Base-by-base conservation (phyloP, 2,329 filamentous ascomycete genomes). In the Rutstroemia sydowiana region DNA sequence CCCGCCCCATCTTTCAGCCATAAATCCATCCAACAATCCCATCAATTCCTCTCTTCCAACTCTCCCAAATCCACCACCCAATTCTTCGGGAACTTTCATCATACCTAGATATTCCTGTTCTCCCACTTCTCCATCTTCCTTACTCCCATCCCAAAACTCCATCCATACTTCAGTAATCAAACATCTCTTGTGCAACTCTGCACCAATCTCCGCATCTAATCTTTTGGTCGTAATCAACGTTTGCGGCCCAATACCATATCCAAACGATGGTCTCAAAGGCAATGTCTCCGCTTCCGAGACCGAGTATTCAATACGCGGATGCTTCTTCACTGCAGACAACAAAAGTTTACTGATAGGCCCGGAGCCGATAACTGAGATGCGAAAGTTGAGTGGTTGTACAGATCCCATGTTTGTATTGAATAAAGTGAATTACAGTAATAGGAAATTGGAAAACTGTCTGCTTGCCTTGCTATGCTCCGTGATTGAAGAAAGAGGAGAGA, bases 341-440 rank as follows among this genome's bases (percentile, higher is more conserved):
- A 55, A n/a, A 8, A 55, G 42, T 46, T 53, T 55, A 8, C 54
- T 51, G 21, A 55, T 53, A 23, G 54, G 54, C 1, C 51, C 51
- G 13, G 51, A 53, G 36, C 51, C 54, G 31, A 54, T 48, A 23
- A 56, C 45, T 9, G 47, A 47, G 30, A 56, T 50, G 28, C 45
- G 54, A 20, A 55, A 50, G 49, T 53, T 48, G 39, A 28, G 23
- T 26, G 23, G 23, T n/a, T n/a, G n/a, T n/a, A n/a, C n/a, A n/a
- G n/a, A n/a, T n/a, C n/a, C n/a, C n/a, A n/a, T n/a, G n/a, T n/a
- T n/a, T n/a, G n/a, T n/a, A n/a, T n/a, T n/a, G n/a, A n/a, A n/a
- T n/a, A n/a, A n/a, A n/a, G n/a, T n/a, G n/a, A n/a, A n/a, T n/a
- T n/a, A n/a, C n/a, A n/a, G n/a, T n/a, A n/a, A n/a, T n/a, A n/a